Evolutionary conservation across 2,329 filamentous ascomycete genomes (phyloP), one percentile per base, ranked within the genome.

Genomic region (Exserohilum turcica): DNA sequence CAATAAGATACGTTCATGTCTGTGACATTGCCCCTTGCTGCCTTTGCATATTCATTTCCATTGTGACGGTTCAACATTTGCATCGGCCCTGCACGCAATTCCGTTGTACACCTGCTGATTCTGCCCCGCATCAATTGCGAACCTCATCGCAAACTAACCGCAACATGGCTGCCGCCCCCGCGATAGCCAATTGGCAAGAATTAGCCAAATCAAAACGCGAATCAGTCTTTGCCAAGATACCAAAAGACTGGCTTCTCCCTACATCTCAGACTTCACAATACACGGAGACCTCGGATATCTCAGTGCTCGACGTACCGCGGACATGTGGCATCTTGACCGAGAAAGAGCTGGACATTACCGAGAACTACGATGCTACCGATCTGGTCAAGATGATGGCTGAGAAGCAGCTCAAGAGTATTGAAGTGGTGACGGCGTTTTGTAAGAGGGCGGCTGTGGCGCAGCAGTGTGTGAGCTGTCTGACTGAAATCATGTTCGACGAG

Each of bases 401-500:
- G 1, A 57, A 67, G 1, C 43, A 67, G 3, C 43, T 68, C 0
- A 73, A 33, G 19, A 71, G 67, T 31, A 56, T 67, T 9, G 77
- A 82, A 13, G 82, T 85, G 1, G 74, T 77, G 1, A 73, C 68
- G 12, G 84, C 83, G 0, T 88, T 82, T 60, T 80, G 78, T 57
- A 82, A 82, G 60, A 73, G 80, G 6, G 79, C 79, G 1, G 77
- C 79, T 0, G 76, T 82, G 37, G 84, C 85, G 1, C 84, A 87
- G 49, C 85, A 87, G 62, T 70, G 85, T 16, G 81, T 83, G 12
- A 76, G 71, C 48, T 78, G 76, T 48, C 48, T 78, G 8, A 78
- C 76, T 2, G 77, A 80, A 57, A 75, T 78, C 12, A 68, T 77
- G 59, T 78, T 79, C 52, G 69, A 74, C 3, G 68, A 74, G 33